A percentile compares a stretch with the other conserved stretches of the same genome.
These are phyloP conservation scores for Plasmodium knowlesi DNA, from an alignment of 169 alveolate genomes.

Conservation along the genomic window DNA sequence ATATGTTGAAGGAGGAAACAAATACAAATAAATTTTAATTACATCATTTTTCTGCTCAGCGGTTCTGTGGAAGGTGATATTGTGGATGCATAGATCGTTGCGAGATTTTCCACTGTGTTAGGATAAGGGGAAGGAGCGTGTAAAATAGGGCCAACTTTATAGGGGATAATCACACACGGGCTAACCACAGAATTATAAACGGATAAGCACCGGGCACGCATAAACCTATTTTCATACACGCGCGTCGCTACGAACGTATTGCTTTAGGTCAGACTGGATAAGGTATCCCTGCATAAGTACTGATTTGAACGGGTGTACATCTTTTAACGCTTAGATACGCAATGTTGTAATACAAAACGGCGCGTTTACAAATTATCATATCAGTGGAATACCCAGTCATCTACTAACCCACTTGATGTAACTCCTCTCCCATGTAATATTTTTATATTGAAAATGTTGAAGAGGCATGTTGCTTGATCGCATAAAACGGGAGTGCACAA, in stretches of 20 bases:
- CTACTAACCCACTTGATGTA: neutral
- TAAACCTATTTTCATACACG: neutral
- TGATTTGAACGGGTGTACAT: neutral
- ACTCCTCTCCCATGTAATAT: neutral
- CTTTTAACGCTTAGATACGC: neutral
- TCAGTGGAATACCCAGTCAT: neutral
- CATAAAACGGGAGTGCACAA: neutral
- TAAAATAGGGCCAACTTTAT: neutral
- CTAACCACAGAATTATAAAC: neutral
- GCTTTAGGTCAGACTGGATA: neutral
- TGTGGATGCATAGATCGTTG: neutral
- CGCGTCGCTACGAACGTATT: neutral
- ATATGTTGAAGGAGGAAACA: neutral
- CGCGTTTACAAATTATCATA: neutral
- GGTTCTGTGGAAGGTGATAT: neutral
- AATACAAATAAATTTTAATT: neutral
- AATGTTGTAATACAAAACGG: neutral
- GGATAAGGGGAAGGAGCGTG: neutral
- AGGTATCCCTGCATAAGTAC: neutral
- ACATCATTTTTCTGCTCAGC: slow-evolving; percentile 7
- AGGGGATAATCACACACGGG: neutral
- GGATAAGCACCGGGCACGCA: neutral
- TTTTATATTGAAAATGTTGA: neutral
- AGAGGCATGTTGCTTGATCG: neutral
- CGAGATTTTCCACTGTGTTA: neutral